Evolutionary conservation across 768 basidiomycete species (phyloP).

Genomic region (Suillus placidus): DNA sequence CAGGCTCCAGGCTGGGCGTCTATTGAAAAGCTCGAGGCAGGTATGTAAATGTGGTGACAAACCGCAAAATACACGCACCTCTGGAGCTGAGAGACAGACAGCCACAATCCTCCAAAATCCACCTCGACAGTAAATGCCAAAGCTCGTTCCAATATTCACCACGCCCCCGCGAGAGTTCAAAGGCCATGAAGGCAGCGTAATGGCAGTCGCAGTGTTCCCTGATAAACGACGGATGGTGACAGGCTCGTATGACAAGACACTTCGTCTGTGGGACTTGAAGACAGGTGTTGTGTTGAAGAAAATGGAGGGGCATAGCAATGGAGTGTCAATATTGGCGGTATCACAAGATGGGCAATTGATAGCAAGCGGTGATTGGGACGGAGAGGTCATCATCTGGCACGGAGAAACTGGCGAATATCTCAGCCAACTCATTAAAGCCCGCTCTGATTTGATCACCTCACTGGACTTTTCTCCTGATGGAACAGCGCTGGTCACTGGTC

Average conservation of each 20-base stretch:
- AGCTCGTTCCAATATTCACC: neutral
- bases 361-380: neutral
- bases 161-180: neutral
- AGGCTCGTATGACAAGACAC: neutral
- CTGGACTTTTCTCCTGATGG: neutral
- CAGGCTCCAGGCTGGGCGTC: too few species aligned
- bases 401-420: neutral
- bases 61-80: too few species aligned
- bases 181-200: neutral
- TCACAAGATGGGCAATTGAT: neutral
- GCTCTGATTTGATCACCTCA: fast-evolving
- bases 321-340: neutral
- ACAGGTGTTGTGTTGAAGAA: neutral
- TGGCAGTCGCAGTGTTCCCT: neutral
- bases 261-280: neutral
- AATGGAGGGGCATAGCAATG: neutral
- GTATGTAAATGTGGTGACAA: too few species aligned
- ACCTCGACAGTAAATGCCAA: neutral
- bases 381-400: neutral
- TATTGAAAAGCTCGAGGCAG: too few species aligned
- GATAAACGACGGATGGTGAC: neutral
- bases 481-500: neutral
- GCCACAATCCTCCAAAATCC: neutral
- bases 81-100: neutral
- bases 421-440: neutral